Conservation (phyloP, 768 basidiomycete genomes). For the Pleurotus sapidus region DNA sequence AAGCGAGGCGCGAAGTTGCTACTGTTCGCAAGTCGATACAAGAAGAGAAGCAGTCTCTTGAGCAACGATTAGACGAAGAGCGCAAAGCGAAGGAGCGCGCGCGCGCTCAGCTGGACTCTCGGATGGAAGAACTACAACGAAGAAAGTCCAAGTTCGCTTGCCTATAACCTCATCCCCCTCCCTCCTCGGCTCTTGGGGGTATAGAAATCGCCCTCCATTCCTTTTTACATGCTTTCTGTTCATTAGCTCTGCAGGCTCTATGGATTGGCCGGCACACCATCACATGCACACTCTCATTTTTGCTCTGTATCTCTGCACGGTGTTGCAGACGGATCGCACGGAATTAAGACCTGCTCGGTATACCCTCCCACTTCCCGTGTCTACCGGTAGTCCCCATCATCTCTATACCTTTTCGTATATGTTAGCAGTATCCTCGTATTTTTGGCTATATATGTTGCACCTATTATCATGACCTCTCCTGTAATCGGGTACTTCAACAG, state of each 20-base stretch:
- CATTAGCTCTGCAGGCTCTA: conserved; percentile 5
- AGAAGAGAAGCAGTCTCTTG: conserved; percentile 86
- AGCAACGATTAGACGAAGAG: conserved; percentile 82
- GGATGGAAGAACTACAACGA: conserved; percentile 82
- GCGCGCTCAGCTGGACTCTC: conserved; percentile 80
- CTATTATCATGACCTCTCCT: background rate
- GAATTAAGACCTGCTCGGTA: conserved; percentile 6
- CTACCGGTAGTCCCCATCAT: conserved; percentile 1
- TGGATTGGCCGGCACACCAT: background rate
- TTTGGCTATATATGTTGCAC: conserved; percentile 9
- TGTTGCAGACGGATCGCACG: conserved; percentile 6
- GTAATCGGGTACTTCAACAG: background rate
- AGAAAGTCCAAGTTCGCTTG: conserved; percentile 93
- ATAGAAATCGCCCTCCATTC: background rate
- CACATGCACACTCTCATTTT: background rate
- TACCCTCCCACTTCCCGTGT: background rate
- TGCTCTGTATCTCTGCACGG: conserved; percentile 3
- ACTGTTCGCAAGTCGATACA: conserved; percentile 76
- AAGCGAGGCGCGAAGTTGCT: conserved; percentile 78
- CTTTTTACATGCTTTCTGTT: conserved; percentile 16
- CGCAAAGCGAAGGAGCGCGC: conserved; percentile 86
- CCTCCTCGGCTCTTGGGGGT: background rate
- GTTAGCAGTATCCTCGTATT: conserved; percentile 6
- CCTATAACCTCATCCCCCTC: conserved; percentile 44
- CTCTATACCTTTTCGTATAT: conserved; percentile 4